Base-by-base conservation (phyloP, 495 filamentous ascomycete species). In the Neurospora sublineolata region DNA sequence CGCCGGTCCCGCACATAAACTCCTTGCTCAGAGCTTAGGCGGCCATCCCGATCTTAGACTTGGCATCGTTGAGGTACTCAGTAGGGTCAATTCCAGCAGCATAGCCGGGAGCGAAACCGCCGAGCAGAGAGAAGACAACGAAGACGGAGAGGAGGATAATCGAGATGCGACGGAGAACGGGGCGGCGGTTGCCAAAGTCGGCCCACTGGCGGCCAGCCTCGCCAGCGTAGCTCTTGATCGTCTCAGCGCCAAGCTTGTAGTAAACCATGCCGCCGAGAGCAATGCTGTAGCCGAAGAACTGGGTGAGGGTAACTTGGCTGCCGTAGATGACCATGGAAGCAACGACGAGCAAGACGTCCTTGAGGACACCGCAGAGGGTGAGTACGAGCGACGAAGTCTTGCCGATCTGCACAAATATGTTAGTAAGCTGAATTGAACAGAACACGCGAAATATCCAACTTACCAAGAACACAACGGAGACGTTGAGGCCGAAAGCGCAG, bases 331-430 rank as follows among this genome's bases (percentile, higher is more conserved):
- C 77, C 87, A 97, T 95, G 71, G 93, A 97, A 69, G 92, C 92
- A 70, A 85, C 83, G 68, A 99, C 94, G 37, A 99, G 91, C 72
- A 99, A 89, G 75, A 99, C 94, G 85, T 99, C 95, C 87, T 99
- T 99, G 78, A 98, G 89, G 72, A 99, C 94, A 84, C 95, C 95
- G 82, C 93, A 98, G 68, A 99, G 91, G 44, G 95, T 98, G 81
- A 97, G 92, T 78, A 97, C 93, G 58, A 99, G 88, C 68, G 93
- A 94, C 0, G 94, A 97, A 30, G 95, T 99, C 85, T 93, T 94
- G 83, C 95, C 95, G 81, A 99, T 99, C 94, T 97, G 75, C 18
- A 68, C 46, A 70, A 5, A 27, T 11, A 2, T 14, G 69, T 84
- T 77, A 84, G 77, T 27, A 71, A 69, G 70, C 70, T 71, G 71